Evolutionary conservation across 2,329 filamentous ascomycete species (phyloP), one percentile per base, ranked within the genome.

Genomic region (Zymoseptoria tritici): DNA sequence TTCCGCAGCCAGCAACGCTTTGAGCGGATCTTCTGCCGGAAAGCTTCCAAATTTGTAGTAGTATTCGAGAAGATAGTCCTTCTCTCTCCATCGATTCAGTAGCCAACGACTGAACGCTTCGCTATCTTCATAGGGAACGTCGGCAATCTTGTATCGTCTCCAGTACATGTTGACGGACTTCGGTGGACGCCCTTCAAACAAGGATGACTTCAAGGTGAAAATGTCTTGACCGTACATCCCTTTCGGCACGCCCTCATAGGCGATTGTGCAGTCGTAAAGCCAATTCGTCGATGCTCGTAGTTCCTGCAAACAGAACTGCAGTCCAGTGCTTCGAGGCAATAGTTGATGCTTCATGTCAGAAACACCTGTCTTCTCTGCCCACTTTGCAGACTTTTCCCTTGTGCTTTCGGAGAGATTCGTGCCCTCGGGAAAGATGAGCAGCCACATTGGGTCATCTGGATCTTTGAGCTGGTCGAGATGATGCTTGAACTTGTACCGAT

Each of bases 161-260:
- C 93, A 99, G 76, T 96, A 89, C 79, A 97, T 92, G 75, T 97
- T 97, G 69, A 97, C 92, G 1, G 91, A 96, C 73, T 92, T 96
- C 1, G 93, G 94, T 0, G 92, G 88, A 1, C 90, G 85, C 11
- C 94, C 92, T 73, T 94, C 85, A 63, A 97, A 87, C 72, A 94
- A 96, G 3, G 91, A 95, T 54, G 91, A 91, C 2, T 85, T 83
- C 3, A 99, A 80, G 0, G 90, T 92, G 74, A 95, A 97, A 69
- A 90, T 88, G 54, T 95, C 85, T 72, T 97, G 92, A n/a, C 93
- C 92, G 66, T 87, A 97, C 68, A 88, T 83, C 49, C 78, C 78
- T 80, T 82, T 92, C 85, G 90, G 89, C 51, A 96, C 84, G 13
- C 94, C 93, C 75, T 97, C 93, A 71, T 99, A 99, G 4, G 91